A percentile compares a stretch with the other conserved stretches of the same genome.
phyloP scores from a whole-genome alignment of 768 basidiomycete genomes.

The Porpolomopsis calyptriformis region DNA sequence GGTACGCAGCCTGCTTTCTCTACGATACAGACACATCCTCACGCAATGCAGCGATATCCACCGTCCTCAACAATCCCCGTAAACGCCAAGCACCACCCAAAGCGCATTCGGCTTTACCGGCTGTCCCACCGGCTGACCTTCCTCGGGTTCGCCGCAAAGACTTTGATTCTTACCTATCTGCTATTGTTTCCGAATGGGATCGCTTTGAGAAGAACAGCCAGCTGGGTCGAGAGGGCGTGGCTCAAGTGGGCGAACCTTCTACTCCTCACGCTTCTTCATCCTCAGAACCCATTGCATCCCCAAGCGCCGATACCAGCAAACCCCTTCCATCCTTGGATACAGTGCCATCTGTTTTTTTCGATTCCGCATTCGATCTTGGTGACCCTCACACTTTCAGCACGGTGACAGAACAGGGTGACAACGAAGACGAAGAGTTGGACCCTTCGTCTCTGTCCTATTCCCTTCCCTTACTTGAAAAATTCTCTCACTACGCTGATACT shows the following conservation, averaged over 20 bases:
- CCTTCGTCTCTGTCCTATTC: constrained; percentile 55
- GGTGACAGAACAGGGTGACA: constrained; percentile 53
- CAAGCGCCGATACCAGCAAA: constrained; percentile 25
- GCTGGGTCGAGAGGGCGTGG: constrained; percentile 28
- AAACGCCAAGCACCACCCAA: constrained; percentile 80
- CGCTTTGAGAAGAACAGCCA: constrained; percentile 45
- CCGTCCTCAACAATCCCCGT: constrained; percentile 84
- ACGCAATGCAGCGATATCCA: constrained; percentile 66
- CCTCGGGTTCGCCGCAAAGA: constrained; percentile 75
- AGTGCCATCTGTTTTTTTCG: constrained; percentile 79
- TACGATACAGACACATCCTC: constrained; percentile 3
- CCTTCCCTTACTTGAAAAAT: constrained; percentile 72
- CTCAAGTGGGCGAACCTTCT: constrained; percentile 27
- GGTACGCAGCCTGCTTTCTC: constrained; percentile 35
- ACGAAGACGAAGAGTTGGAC: constrained; percentile 32
- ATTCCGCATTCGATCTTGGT: constrained; percentile 65
- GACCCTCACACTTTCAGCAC: constrained; percentile 67
- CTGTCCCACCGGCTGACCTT: constrained; percentile 61
- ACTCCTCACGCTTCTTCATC: constrained; percentile 19
- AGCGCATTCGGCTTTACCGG: constrained; percentile 68
- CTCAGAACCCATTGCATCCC: constrained; percentile 12
- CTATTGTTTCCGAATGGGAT: constrained; percentile 69
- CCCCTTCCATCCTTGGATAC: constrained; percentile 58
- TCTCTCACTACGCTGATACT: constrained; percentile 86
- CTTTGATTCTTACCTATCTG: constrained; percentile 72